Conservation (phyloP, 106 monocot genomes). For the Hemerocallis citrina region DNA sequence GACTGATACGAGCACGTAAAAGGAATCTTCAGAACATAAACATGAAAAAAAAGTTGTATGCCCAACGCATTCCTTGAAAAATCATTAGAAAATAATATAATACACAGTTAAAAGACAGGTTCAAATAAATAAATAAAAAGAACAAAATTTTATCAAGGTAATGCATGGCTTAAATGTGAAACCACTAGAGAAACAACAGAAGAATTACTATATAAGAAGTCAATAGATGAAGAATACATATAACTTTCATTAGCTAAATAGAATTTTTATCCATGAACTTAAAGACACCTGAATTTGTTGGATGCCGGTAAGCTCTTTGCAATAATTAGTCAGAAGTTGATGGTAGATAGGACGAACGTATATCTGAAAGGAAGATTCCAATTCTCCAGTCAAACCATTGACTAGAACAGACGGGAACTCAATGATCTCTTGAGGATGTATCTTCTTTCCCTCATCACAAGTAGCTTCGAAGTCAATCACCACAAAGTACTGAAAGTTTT, state of each 20-base stretch:
- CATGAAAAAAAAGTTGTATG: no score
- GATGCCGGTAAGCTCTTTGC: slow-evolving; percentile 94
- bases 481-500: slow-evolving; percentile 91
- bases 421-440: slow-evolving; percentile 80
- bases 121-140: no score
- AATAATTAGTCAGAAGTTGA: slow-evolving; percentile 75
- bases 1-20: no score
- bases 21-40: no score
- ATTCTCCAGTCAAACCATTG: slow-evolving; percentile 68
- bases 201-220: not conserved
- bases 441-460: slow-evolving; percentile 68
- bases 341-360: slow-evolving; percentile 72
- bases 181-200: not conserved
- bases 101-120: no score
- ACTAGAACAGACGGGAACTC: slow-evolving; percentile 93
- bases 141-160: no score
- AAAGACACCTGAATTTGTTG: slow-evolving; percentile 92
- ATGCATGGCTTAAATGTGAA: no score
- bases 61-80: no score
- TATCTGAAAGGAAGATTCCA: slow-evolving; percentile 80
- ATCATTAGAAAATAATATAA: no score
- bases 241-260: no score
- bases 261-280: no score
- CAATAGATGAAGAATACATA: not conserved
- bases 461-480: slow-evolving; percentile 97